Evolutionary conservation across 2,329 filamentous ascomycete genomes (phyloP).

Genomic region (Tolypocladium amazonense): DNA sequence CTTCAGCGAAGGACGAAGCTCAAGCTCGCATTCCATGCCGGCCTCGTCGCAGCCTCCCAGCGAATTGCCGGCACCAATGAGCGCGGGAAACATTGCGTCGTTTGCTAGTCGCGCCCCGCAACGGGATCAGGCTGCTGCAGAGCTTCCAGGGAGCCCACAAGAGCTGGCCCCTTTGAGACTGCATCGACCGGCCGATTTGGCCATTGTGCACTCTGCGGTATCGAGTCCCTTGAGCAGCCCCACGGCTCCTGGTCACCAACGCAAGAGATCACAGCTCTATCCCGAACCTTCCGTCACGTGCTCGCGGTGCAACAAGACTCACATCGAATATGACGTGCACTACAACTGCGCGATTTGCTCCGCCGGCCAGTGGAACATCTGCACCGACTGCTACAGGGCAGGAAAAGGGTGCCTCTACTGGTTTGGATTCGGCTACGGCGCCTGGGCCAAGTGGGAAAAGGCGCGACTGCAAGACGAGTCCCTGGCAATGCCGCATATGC

Average conservation of each 20-base stretch:
- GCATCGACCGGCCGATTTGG: slow-evolving; percentile 27
- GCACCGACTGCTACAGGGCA: slow-evolving; percentile 66
- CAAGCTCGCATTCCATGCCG: slow-evolving; percentile 23
- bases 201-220: slow-evolving; percentile 22
- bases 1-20: slow-evolving; percentile 31
- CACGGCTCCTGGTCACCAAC: slow-evolving; percentile 24
- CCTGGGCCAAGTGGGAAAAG: slow-evolving; percentile 56
- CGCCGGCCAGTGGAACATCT: slow-evolving; percentile 66
- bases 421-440: slow-evolving; percentile 75
- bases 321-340: slow-evolving; percentile 80
- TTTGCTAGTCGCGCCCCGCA: slow-evolving; percentile 26
- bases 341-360: slow-evolving; percentile 70
- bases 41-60: slow-evolving; percentile 10
- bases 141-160: slow-evolving; percentile 3
- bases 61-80: slow-evolving; percentile 9
- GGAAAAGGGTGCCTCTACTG: slow-evolving; percentile 74
- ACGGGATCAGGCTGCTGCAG: slow-evolving; percentile 6
- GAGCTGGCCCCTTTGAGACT: slow-evolving; percentile 13
- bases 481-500: slow-evolving; percentile 42
- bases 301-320: slow-evolving; percentile 53
- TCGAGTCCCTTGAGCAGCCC: slow-evolving; percentile 21
- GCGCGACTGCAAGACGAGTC: slow-evolving; percentile 26
- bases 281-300: slow-evolving; percentile 66
- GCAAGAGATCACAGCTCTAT: slow-evolving; percentile 40
- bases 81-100: slow-evolving; percentile 16